These are phyloP conservation scores for Schwanniomyces pseudopolymorphus DNA, from an alignment of 805 yeast species.

Conservation along the genomic window DNA sequence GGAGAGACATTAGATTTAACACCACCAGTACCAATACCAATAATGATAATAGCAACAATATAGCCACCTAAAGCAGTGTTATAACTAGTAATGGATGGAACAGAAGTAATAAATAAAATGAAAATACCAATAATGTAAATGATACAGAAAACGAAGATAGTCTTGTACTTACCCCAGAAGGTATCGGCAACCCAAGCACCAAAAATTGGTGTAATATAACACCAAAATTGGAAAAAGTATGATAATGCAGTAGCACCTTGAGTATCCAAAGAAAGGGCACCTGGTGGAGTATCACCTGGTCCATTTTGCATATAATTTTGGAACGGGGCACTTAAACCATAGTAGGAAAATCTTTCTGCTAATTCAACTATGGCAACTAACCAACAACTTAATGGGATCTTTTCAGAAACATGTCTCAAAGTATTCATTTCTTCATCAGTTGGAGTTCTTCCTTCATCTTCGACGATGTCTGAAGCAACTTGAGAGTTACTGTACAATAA, in stretches of 20 bases:
- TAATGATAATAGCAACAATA: conserved; percentile 51
- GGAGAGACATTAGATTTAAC: conserved; percentile 77
- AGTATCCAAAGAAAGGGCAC: conserved; percentile 57
- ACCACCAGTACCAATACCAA: conserved; percentile 80
- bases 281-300: conserved; percentile 39
- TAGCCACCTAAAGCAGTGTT: conserved; percentile 65
- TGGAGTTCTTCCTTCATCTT: conserved; percentile 43
- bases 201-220: conserved; percentile 74
- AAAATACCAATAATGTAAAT: conserved; percentile 63
- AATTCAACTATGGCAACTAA: conserved; percentile 71
- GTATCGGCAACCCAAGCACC: conserved; percentile 79
- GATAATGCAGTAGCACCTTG: conserved; percentile 70
- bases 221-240: conserved; percentile 78
- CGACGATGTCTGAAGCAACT: conserved; percentile 6
- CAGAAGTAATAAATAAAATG: conserved; percentile 65
- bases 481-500: background rate
- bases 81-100: conserved; percentile 53
- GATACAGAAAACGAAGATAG: conserved; percentile 60
- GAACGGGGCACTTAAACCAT: conserved; percentile 74
- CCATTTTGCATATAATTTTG: conserved; percentile 73
- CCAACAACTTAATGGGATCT: conserved; percentile 57
- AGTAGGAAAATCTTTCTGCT: conserved; percentile 79
- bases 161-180: conserved; percentile 67
- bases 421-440: conserved; percentile 55
- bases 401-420: conserved; percentile 52